phyloP scores from a whole-genome alignment of 2,329 filamentous ascomycete species.

The Pseudogymnoascus sp. region DNA sequence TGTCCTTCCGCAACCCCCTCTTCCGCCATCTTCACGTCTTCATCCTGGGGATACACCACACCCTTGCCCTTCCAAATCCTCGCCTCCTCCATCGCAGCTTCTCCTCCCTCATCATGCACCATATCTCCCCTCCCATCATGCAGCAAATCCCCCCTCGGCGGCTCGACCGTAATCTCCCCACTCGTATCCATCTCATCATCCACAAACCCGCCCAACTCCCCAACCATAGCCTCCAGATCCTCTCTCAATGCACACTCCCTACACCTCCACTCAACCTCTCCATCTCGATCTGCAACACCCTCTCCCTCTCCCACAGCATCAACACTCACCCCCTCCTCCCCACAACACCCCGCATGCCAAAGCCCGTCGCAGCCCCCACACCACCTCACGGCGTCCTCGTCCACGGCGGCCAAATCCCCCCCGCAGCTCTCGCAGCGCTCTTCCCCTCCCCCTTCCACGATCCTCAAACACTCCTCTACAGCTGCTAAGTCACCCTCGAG shows the following conservation, averaged over 20 bases:
- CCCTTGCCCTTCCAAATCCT: slow-evolving; percentile 13
- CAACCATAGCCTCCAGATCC: not conserved
- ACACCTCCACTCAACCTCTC: not conserved
- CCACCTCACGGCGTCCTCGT: slow-evolving; percentile 9
- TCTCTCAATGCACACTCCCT: slow-evolving; percentile 1
- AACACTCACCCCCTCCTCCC: not conserved
- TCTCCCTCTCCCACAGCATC: not conserved
- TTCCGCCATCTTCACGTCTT: not conserved
- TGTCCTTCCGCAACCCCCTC: slow-evolving; percentile 15
- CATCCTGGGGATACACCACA: not conserved
- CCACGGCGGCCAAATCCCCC: slow-evolving; percentile 3
- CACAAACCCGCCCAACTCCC: not conserved
- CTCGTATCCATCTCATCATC: not conserved
- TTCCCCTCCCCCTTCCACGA: slow-evolving; percentile 34
- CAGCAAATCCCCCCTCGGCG: not conserved
- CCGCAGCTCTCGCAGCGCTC: slow-evolving; percentile 1
- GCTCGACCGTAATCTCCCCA: not conserved
- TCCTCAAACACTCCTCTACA: slow-evolving; percentile 55
- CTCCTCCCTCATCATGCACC: slow-evolving; percentile 16
- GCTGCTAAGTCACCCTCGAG: slow-evolving; percentile 61
- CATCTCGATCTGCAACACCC: not conserved
- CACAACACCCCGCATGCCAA: not conserved
- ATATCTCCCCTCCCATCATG: slow-evolving; percentile 11
- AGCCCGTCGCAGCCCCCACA: not conserved
- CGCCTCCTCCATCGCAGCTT: slow-evolving; percentile 14